Conservation (phyloP, 78 protist genomes). For the Acrasis kona region DNA sequence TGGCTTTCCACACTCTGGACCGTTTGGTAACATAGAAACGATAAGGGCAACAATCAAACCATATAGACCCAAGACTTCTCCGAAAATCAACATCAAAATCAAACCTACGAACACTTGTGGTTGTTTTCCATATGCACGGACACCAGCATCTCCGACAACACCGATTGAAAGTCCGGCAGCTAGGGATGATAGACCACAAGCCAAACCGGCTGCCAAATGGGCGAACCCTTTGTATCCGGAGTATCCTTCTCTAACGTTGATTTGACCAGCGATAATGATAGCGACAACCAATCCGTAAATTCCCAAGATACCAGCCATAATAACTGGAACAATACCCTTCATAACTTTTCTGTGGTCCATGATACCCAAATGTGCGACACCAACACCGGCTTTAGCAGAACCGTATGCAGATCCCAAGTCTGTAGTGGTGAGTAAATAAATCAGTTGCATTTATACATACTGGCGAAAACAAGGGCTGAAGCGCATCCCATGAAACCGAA, state of each 20-base stretch:
- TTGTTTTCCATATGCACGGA: slow-evolving; percentile 74
- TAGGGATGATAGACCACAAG: slow-evolving; percentile 90
- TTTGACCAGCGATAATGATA: slow-evolving; percentile 64
- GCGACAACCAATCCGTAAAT: slow-evolving; percentile 98
- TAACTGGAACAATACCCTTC: slow-evolving; percentile 83
- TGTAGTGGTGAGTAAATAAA: neutral
- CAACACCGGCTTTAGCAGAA: slow-evolving; percentile 96
- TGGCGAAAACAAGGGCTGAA: slow-evolving; percentile 61
- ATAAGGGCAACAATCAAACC: slow-evolving; percentile 86
- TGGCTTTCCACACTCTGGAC: neutral
- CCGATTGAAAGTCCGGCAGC: slow-evolving; percentile 95
- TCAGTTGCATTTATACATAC: neutral
- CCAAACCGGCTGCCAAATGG: slow-evolving; percentile 89
- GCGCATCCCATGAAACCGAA: slow-evolving; percentile 78
- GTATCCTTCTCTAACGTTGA: neutral
- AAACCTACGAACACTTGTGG: slow-evolving; percentile 66
- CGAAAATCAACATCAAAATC: slow-evolving; percentile 90
- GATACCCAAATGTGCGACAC: slow-evolving; percentile 93
- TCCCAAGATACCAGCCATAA: slow-evolving; percentile 99
- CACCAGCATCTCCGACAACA: slow-evolving; percentile 91
- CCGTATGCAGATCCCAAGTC: slow-evolving; percentile 99
- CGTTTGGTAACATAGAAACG: slow-evolving; percentile 9
- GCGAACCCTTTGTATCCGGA: slow-evolving; percentile 41
- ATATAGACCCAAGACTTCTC: slow-evolving; percentile 89
- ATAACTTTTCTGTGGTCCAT: slow-evolving; percentile 88